Evolutionary conservation across 129 eudicot species (phyloP).

Genomic region (Tagetes patula): DNA sequence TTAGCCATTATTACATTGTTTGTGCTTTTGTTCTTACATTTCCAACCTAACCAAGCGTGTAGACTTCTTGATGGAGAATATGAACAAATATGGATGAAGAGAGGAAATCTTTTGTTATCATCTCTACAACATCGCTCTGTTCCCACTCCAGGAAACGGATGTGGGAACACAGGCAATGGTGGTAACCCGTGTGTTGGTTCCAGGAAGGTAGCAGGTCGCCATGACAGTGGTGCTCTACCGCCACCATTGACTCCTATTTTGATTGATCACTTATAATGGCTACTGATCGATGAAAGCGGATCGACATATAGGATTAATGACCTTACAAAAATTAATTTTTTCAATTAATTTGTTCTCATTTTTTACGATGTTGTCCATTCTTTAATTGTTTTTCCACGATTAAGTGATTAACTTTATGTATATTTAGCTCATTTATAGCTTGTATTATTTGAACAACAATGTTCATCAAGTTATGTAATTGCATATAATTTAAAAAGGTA

Average conservation of each 20-base stretch:
- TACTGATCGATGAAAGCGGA: background rate
- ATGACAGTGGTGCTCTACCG: background rate
- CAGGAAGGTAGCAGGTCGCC: constrained; percentile 28
- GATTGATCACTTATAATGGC: background rate
- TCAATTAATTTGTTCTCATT: background rate
- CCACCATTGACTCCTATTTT: constrained; percentile 9
- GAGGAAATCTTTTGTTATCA: constrained; percentile 28
- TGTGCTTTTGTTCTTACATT: background rate
- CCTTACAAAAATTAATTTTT: background rate
- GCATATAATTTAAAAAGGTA: too few species aligned
- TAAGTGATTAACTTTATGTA: background rate
- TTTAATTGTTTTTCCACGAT: background rate
- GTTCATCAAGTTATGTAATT: background rate
- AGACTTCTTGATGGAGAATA: constrained; percentile 35
- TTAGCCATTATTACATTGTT: constrained; percentile 9
- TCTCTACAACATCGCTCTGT: constrained; percentile 24
- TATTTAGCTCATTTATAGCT: background rate
- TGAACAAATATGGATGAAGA: constrained; percentile 30
- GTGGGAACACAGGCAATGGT: constrained; percentile 29
- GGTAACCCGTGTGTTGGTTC: constrained; percentile 35
- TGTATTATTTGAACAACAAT: background rate
- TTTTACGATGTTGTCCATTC: background rate
- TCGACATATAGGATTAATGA: background rate
- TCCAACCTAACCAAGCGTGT: constrained; percentile 21
- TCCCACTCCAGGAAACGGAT: constrained; percentile 35